A percentile compares a stretch with the other conserved stretches of the same genome.
Conservation (phyloP, 192 early-diverging fungal species). For the Backusella luteola region DNA sequence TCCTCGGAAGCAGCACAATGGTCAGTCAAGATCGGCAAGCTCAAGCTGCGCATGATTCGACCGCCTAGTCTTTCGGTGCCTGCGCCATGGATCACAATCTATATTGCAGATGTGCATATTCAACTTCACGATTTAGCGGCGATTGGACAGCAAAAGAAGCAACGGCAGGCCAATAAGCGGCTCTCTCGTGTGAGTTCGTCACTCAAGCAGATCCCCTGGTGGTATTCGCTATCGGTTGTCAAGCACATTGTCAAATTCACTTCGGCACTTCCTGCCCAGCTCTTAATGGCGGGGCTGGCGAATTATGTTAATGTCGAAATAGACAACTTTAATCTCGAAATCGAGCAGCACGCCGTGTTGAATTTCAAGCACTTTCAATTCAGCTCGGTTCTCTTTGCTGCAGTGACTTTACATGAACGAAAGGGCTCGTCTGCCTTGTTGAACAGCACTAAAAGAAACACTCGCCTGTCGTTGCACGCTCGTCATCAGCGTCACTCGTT, state of each 20-base stretch:
- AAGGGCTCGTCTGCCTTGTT: background rate
- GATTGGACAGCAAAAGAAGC: background rate
- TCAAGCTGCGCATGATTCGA: conserved; percentile 28
- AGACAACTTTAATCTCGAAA: conserved; percentile 11
- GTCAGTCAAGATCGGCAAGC: conserved; percentile 22
- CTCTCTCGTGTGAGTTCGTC: conserved; percentile 22
- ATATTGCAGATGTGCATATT: conserved; percentile 24
- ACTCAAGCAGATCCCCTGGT: conserved; percentile 34
- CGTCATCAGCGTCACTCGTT: conserved; percentile 39
- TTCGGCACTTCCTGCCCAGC: conserved; percentile 42
- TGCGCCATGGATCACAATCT: conserved; percentile 38
- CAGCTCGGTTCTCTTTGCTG: conserved; percentile 32
- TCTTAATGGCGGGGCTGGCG: conserved; percentile 39
- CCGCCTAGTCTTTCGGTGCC: background rate
- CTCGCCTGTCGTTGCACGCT: conserved; percentile 14
- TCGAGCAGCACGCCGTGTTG: conserved; percentile 21
- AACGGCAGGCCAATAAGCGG: conserved; percentile 9
- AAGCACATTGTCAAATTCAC: conserved; percentile 35
- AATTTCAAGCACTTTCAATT: conserved; percentile 21
- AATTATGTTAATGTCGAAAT: conserved; percentile 39
- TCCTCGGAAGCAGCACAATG: conserved; percentile 2
- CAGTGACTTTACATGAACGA: conserved; percentile 7
- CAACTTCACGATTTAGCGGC: conserved; percentile 8
- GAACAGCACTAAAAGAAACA: background rate
- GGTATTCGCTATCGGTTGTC: conserved; percentile 44